These are phyloP conservation scores for Leishmania martiniquensis DNA, from an alignment of 208 protist genomes.

Conservation along the genomic window DNA sequence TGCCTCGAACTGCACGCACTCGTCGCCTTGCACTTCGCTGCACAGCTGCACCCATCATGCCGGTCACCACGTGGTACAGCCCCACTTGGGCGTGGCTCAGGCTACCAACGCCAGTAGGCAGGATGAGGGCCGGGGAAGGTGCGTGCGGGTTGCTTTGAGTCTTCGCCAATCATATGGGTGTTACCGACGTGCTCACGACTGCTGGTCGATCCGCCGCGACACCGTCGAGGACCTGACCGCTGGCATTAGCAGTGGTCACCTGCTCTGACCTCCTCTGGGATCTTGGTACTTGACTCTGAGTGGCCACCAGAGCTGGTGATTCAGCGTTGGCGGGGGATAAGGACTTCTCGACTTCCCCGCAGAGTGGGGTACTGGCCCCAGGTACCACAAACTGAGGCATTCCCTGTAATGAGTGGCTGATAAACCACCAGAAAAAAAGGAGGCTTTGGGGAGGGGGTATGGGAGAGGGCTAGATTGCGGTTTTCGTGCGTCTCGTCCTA, in stretches of 20 bases:
- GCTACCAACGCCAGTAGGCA: not conserved
- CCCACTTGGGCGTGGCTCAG: not conserved
- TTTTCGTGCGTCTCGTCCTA: not conserved
- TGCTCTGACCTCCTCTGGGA: not conserved
- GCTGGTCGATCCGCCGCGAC: not conserved
- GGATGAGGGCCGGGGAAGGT: not conserved
- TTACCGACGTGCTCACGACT: not conserved
- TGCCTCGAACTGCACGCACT: not conserved
- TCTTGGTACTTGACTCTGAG: not conserved
- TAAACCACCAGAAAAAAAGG: not conserved
- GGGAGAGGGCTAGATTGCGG: not conserved
- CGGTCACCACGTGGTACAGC: not conserved
- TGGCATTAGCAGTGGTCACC: not conserved
- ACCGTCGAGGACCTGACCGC: not conserved
- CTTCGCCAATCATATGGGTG: not conserved
- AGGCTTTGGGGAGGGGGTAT: not conserved
- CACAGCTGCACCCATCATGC: not conserved
- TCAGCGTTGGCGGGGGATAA: not conserved
- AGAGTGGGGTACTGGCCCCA: not conserved
- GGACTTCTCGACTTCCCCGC: not conserved
- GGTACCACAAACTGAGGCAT: not conserved
- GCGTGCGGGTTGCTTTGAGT: not conserved
- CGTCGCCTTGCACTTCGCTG: not conserved
- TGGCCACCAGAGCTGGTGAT: not conserved
- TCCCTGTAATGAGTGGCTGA: not conserved